Evolutionary conservation across 2,329 filamentous ascomycete species (phyloP).

Genomic region (Clonostachys rosea): DNA sequence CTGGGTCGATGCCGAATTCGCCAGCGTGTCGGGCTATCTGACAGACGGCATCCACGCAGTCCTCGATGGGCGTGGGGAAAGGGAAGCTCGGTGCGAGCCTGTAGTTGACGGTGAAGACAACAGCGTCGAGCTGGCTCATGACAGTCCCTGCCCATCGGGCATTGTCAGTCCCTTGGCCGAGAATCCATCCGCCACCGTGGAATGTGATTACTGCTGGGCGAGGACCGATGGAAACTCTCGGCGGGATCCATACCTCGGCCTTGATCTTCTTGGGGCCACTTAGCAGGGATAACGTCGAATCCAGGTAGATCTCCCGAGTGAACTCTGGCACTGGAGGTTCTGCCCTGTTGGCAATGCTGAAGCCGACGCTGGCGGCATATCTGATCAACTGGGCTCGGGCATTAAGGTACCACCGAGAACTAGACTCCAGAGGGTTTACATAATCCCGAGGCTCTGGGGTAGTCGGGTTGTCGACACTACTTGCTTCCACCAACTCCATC

Average conservation of each 20-base stretch:
- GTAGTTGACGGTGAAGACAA: slow-evolving; percentile 63
- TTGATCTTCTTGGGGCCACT: slow-evolving; percentile 32
- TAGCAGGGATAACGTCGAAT: slow-evolving; percentile 31
- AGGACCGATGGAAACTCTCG: slow-evolving; percentile 21
- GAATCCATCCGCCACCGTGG: slow-evolving; percentile 63
- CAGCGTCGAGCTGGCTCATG: slow-evolving; percentile 43
- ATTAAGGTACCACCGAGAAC: slow-evolving; percentile 35
- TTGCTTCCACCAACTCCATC: slow-evolving; percentile 16
- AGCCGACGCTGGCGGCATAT: slow-evolving; percentile 35
- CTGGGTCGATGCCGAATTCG: slow-evolving; percentile 52
- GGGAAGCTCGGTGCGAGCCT: slow-evolving; percentile 61
- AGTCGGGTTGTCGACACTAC: slow-evolving; percentile 18
- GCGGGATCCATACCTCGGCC: slow-evolving; percentile 41
- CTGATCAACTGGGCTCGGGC: slow-evolving; percentile 37
- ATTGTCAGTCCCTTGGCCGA: slow-evolving; percentile 60
- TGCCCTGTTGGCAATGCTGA: slow-evolving; percentile 33
- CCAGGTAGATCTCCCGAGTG: slow-evolving; percentile 31
- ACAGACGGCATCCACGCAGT: slow-evolving; percentile 59
- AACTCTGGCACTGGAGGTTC: slow-evolving; percentile 31
- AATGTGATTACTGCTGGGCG: slow-evolving; percentile 59
- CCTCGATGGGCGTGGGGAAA: slow-evolving; percentile 61
- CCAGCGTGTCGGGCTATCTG: slow-evolving; percentile 52
- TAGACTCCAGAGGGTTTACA: slow-evolving; percentile 35
- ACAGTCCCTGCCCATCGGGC: slow-evolving; percentile 54
- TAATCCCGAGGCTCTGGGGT: slow-evolving; percentile 28